phyloP scores from a whole-genome alignment of 179 eudicot genomes.

The Corrigiola litoralis region DNA sequence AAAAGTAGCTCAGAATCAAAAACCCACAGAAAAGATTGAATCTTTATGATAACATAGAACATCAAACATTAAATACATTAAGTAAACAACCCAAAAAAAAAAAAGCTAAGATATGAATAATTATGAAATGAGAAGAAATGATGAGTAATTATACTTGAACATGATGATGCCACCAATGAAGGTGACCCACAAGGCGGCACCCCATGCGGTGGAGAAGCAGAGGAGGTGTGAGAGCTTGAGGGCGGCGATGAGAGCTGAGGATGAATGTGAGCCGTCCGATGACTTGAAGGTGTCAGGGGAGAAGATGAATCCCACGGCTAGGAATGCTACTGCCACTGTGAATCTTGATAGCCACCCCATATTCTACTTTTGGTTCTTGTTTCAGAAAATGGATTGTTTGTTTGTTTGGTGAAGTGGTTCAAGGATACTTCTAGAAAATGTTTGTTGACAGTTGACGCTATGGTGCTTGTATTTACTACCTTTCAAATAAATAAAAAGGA shows the following conservation, averaged over 20 bases:
- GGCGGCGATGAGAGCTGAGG: conserved; percentile 26
- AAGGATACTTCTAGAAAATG: too few relatives aligned
- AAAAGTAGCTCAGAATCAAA: too few relatives aligned
- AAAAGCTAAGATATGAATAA: background rate
- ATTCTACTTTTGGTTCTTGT: too few relatives aligned
- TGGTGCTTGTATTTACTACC: too few relatives aligned
- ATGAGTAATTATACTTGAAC: conserved; percentile 61
- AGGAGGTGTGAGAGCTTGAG: conserved; percentile 70
- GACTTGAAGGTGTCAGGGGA: conserved; percentile 91
- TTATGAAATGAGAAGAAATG: background rate
- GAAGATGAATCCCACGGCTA: conserved; percentile 72
- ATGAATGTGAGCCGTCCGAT: conserved; percentile 29
- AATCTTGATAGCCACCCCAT: conserved; percentile 90
- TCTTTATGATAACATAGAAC: too few relatives aligned
- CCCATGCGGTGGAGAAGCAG: conserved; percentile 89
- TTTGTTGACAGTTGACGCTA: too few relatives aligned
- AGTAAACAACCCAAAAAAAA: background rate
- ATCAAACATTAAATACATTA: too few relatives aligned
- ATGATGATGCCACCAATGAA: conserved; percentile 99
- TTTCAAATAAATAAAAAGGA: too few relatives aligned
- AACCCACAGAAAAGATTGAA: too few relatives aligned
- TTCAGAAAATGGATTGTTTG: too few relatives aligned
- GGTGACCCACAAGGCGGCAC: conserved; percentile 95
- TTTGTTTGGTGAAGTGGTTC: too few relatives aligned
- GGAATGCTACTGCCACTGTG: conserved; percentile 59